Base-by-base conservation (phyloP, 2,329 filamentous ascomycete species). In the Pseudopithomyces chartarum region DNA sequence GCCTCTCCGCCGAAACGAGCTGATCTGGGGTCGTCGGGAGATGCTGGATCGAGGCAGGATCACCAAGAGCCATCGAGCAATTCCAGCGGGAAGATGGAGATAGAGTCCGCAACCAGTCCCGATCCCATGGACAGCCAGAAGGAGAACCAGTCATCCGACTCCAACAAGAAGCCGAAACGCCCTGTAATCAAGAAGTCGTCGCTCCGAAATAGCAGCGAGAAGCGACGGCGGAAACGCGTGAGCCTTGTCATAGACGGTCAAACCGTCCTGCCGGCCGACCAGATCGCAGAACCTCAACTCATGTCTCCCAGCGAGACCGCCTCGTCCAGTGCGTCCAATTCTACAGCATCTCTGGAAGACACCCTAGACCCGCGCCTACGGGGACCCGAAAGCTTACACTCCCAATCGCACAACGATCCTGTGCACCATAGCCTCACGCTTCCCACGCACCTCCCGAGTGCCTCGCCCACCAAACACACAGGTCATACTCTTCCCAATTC, bases 191-290 rank as follows among this genome's bases (percentile, higher is more conserved):
- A 70, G 64, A 75, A 74, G 50, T 75, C 73, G 5, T 65, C 72
- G 15, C 64, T 75, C 29, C 65, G 70, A 51, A 59, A 62, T 23
- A 59, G 60, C 47, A 64, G 57, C 54, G 68, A 66, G 57, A 62
- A 63, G 33, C 58, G 61, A n/a, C 60, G 64, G 22, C 62, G 73
- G 50, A 76, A 76, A 58, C 61, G 73, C 42, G 73, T 76, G 55
- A 73, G 68, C 58, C 60, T 76, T 40, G 68, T 73, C 52, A 74
- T 76, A 36, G 71, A 76, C 56, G 73, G 74, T 60, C 72, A 74
- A 52, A 75, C 74, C 19, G 73, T 76, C 15, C 69, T 69, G 23
- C 73, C 73, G 4, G 68, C 72, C n/a, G 73, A 76, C 45, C 65
- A 61, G n/a, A 62, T 74, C 50, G 50, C 58, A 6, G 70, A 72